These are phyloP conservation scores for Trametes pubescens DNA, from an alignment of 1,284 basidiomycete genomes.

Conservation along the genomic window DNA sequence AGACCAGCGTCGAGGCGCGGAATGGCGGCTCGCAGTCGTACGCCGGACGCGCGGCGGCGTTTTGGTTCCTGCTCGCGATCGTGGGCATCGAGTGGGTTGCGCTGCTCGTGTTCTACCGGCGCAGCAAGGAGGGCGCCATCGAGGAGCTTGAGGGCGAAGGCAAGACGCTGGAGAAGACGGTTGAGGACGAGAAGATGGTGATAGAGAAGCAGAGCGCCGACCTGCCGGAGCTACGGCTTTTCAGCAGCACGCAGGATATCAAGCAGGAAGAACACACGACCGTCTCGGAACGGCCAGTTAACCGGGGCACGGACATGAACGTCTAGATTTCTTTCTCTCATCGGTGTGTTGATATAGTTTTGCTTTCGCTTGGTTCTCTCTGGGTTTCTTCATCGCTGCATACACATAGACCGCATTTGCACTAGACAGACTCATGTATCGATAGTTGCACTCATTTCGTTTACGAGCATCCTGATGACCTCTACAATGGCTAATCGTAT, in stretches of 20 bases:
- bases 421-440: constrained; percentile 14
- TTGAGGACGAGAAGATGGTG: background rate
- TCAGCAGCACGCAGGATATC: background rate
- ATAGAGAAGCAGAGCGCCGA: background rate
- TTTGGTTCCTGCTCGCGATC: constrained; percentile 58
- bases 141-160: constrained; percentile 7
- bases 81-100: constrained; percentile 45
- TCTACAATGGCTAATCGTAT: too few species aligned
- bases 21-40: constrained; percentile 45
- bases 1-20: constrained; percentile 51
- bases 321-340: background rate
- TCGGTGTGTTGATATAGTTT: background rate
- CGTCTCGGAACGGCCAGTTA: constrained; percentile 10
- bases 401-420: constrained; percentile 7
- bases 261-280: constrained; percentile 13
- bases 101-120: constrained; percentile 50
- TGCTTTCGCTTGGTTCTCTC: background rate
- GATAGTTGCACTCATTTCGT: constrained; percentile 9
- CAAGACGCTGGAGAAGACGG: constrained; percentile 5
- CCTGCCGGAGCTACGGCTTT: background rate
- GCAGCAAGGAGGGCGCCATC: constrained; percentile 32
- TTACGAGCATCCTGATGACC: too few species aligned
- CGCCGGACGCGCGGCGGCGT: constrained; percentile 53
- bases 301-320: constrained; percentile 8
- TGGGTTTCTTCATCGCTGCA: background rate